These are phyloP conservation scores for Blastocystis sp. DNA, from an alignment of 352 stramenopile genomes.

Conservation along the genomic window DNA sequence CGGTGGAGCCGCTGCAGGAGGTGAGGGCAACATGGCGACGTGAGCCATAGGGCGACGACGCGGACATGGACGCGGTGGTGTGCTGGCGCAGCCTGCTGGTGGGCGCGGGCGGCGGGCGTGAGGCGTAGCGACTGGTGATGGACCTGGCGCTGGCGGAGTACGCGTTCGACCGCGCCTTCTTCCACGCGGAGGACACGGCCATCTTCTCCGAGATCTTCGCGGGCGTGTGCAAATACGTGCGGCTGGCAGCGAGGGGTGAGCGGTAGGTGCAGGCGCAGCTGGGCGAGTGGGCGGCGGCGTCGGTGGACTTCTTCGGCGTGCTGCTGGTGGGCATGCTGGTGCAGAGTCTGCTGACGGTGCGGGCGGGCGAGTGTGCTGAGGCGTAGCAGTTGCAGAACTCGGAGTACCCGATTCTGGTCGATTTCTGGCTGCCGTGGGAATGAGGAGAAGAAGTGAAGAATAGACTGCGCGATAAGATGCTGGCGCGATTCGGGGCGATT, in stretches of 20 bases:
- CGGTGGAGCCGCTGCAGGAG: background rate
- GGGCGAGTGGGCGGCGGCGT: background rate
- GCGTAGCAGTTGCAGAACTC: background rate
- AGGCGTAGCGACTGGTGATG: background rate
- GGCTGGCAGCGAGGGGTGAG: background rate
- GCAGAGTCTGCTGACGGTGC: background rate
- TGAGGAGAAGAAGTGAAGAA: background rate
- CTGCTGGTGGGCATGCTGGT: constrained; percentile 26
- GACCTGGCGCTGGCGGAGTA: constrained; percentile 15
- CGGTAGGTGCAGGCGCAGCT: background rate
- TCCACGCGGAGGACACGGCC: constrained; percentile 18
- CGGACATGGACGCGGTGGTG: background rate
- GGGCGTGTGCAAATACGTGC: constrained; percentile 45
- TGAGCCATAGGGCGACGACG: background rate
- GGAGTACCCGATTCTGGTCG: constrained; percentile 26
- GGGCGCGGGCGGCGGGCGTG: background rate
- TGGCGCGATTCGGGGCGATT: constrained; percentile 38
- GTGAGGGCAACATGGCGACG: too few relatives aligned
- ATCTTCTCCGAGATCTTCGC: constrained; percentile 20
- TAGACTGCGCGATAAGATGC: constrained; percentile 37
- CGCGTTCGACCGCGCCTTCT: background rate
- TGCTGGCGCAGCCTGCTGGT: constrained; percentile 14
- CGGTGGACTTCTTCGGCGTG: constrained; percentile 32
- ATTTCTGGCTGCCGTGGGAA: constrained; percentile 36
- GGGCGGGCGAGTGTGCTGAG: background rate